These are phyloP conservation scores for Eucalyptus polyanthemos DNA, from an alignment of 345 rosid genomes.

Conservation along the genomic window DNA sequence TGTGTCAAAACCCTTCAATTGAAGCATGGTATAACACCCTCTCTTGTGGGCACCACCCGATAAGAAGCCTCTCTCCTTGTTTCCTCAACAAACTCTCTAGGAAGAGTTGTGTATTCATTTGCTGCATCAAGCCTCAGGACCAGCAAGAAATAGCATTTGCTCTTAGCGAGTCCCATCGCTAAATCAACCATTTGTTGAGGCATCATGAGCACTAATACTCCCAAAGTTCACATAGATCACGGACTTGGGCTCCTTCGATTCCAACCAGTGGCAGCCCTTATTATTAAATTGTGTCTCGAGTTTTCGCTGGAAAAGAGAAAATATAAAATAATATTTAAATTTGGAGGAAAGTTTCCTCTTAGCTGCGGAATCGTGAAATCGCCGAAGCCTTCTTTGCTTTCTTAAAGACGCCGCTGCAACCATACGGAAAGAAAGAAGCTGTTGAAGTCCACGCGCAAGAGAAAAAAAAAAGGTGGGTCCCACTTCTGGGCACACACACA, in stretches of 20 bases:
- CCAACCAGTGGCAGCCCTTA: background rate
- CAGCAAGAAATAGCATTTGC: background rate
- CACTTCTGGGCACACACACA: no score
- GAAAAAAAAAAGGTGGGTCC: no score
- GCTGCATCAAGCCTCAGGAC: background rate
- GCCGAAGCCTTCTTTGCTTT: no score
- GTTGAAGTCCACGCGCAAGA: no score
- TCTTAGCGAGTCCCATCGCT: slow-evolving; percentile 1
- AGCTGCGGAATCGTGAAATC: no score
- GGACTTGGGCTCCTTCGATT: background rate
- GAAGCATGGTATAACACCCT: background rate
- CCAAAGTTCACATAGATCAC: background rate
- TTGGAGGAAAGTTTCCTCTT: no score
- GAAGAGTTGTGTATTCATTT: background rate
- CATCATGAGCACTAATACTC: background rate
- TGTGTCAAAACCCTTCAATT: slow-evolving; percentile 4
- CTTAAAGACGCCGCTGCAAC: no score
- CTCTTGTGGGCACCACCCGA: slow-evolving; percentile 4
- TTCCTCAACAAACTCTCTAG: background rate
- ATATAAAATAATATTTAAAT: no score
- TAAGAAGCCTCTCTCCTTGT: background rate
- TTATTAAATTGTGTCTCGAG: no score
- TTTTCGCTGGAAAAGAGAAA: no score
- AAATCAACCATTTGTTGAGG: background rate
- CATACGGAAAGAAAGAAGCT: no score